These are phyloP conservation scores for Grosmannia serpens DNA, from an alignment of 2,329 filamentous ascomycete genomes.

Conservation along the genomic window DNA sequence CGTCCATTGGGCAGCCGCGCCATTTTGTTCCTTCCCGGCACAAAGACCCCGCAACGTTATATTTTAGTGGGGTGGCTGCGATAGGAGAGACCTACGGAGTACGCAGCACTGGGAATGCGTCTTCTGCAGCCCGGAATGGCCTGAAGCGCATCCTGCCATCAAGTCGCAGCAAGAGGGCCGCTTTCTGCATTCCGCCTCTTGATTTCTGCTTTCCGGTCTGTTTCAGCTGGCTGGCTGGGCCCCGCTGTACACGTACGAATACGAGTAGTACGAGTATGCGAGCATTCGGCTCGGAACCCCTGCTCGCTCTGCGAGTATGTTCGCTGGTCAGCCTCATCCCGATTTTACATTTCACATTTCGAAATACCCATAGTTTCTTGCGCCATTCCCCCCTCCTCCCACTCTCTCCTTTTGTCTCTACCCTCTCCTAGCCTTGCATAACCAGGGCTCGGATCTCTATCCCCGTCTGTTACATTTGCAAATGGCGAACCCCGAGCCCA, in stretches of 20 bases:
- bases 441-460: too few species aligned
- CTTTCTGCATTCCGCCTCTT: too few species aligned
- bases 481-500: neutral
- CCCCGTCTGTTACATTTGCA: neutral
- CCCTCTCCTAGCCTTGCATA: too few species aligned
- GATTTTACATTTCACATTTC: neutral
- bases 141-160: too few species aligned
- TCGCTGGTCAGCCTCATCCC: neutral
- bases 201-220: too few species aligned
- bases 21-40: neutral
- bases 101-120: neutral
- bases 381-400: neutral
- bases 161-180: too few species aligned
- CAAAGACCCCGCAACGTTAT: constrained; percentile 1
- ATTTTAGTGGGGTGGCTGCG: neutral
- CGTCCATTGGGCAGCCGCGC: neutral
- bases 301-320: neutral
- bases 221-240: too few species aligned
- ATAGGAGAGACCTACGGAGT: neutral
- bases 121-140: neutral
- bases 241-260: too few species aligned
- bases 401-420: neutral
- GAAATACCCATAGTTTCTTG: neutral
- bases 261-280: too few species aligned
- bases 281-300: neutral